These are phyloP conservation scores for Schoenoplectus tabernaemontani DNA, from an alignment of 202 grass and related monocot species.

Conservation along the genomic window DNA sequence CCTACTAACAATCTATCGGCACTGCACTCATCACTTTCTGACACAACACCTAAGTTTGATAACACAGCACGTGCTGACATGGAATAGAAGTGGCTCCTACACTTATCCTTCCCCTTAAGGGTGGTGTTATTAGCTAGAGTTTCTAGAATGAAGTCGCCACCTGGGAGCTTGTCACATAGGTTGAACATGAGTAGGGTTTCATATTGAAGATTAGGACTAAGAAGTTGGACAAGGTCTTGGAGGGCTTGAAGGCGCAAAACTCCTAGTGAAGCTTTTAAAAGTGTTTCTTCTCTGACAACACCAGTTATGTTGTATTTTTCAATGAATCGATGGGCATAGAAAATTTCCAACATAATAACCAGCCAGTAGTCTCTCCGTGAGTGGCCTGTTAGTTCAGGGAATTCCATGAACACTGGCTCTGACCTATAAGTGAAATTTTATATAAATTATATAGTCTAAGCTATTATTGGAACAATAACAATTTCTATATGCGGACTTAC, in stretches of 20 bases:
- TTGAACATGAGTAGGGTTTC: conserved; percentile 84
- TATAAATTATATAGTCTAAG: background rate
- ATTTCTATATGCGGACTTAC: conserved; percentile 40
- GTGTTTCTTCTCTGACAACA: conserved; percentile 68
- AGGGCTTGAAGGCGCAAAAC: conserved; percentile 81
- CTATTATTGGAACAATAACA: background rate
- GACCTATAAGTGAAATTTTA: conserved; percentile 50
- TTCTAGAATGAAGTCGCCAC: conserved; percentile 92
- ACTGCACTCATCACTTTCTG: conserved; percentile 38
- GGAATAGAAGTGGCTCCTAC: conserved; percentile 31
- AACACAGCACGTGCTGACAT: conserved; percentile 48
- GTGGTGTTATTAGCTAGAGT: conserved; percentile 48
- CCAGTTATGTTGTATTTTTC: conserved; percentile 54
- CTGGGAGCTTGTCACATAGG: conserved; percentile 89
- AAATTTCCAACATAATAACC: conserved; percentile 65
- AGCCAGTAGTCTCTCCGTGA: conserved; percentile 93
- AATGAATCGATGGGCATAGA: conserved; percentile 74
- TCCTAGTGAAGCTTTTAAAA: conserved; percentile 60
- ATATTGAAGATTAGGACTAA: conserved; percentile 31
- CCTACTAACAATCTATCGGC: conserved; percentile 60
- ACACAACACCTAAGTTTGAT: conserved; percentile 69
- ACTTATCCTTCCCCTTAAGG: conserved; percentile 22
- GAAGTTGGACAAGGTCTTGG: conserved; percentile 44
- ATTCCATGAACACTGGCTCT: conserved; percentile 90
- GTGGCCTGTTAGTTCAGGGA: conserved; percentile 86